These are phyloP conservation scores for Pseudopyrenochaeta lycopersici DNA, from an alignment of 2,329 filamentous ascomycete species.

Conservation along the genomic window DNA sequence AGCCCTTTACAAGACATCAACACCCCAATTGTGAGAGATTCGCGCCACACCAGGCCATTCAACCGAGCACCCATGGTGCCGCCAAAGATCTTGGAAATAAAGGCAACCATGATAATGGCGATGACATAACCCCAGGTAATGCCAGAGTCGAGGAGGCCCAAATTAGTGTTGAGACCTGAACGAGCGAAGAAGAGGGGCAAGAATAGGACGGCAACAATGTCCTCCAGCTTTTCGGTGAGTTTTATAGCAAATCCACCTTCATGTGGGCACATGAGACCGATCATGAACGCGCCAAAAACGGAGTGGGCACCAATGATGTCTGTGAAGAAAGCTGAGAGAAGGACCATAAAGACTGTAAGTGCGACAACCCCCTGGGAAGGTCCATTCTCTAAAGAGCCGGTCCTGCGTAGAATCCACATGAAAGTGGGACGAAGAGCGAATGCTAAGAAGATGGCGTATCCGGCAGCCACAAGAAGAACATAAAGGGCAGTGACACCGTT, in stretches of 20 bases:
- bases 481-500: conserved; percentile 82
- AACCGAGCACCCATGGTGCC: conserved; percentile 77
- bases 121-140: conserved; percentile 88
- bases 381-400: conserved; percentile 81
- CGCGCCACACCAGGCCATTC: conserved; percentile 83
- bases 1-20: conserved; percentile 96
- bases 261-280: conserved; percentile 86
- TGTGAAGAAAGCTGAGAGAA: conserved; percentile 86
- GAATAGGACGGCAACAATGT: conserved; percentile 82
- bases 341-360: conserved; percentile 77
- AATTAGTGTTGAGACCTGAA: conserved; percentile 84
- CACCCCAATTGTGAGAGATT: conserved; percentile 85
- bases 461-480: conserved; percentile 77
- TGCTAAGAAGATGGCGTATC: conserved; percentile 76
- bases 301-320: conserved; percentile 88
- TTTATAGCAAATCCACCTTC: conserved; percentile 88
- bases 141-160: conserved; percentile 82
- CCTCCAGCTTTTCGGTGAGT: conserved; percentile 89
- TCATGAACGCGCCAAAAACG: conserved; percentile 89
- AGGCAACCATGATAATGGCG: conserved; percentile 80
- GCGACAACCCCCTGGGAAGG: conserved; percentile 84
- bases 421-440: conserved; percentile 77
- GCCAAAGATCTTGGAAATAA: conserved; percentile 81
- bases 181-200: conserved; percentile 90
- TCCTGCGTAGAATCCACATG: conserved; percentile 74